Base-by-base conservation (phyloP, 305 asterid genomes). In the Fraxinus sp. region DNA sequence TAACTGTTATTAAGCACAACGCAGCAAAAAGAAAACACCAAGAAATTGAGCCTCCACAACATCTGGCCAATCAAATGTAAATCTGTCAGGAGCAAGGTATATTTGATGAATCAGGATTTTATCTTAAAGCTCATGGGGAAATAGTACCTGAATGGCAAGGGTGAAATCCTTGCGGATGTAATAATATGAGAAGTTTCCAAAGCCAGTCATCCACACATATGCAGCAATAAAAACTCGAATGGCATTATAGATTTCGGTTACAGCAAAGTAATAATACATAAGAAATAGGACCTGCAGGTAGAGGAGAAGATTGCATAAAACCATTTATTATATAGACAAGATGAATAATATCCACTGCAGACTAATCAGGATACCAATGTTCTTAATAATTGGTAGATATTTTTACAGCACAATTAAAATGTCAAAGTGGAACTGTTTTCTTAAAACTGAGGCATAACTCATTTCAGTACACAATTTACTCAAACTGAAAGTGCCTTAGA, bases 201-300 rank as follows among this genome's bases (percentile, higher is more conserved):
- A 94, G 80, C 98, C 98, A 57, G 97, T 93, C 98, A 94, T 93
- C 97, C 98, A 92, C 73, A 94, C 97, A 81, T 94, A 93, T 79
- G 90, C 95, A 83, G 97, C 97, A 55, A 94, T 94, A 84, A 93
- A 93, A 74, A 94, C 64, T 82, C 98, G 85, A 86, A 93, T 92
- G 70, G 97, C 97, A 81, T 92, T 94, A 83, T 93, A 94, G 85
- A 94, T 85, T 89, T 93, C 96, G 79, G 88, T 77, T 74, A 96
- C 98, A 78, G 93, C 94, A 80, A 94, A 94, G 92, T 94, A 94
- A 88, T 93, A 97, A 86, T 93, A 92, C 97, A 94, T 93, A 78
- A 93, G 93, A 90, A 94, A 92, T 79, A 92, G 87, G 79, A 94
- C 97, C 97, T 92, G 97, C 52, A 85, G 18, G 79, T 39, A 85